Base-by-base conservation (phyloP, 2,329 filamentous ascomycete genomes). In the Macrophomina phaseolina region DNA sequence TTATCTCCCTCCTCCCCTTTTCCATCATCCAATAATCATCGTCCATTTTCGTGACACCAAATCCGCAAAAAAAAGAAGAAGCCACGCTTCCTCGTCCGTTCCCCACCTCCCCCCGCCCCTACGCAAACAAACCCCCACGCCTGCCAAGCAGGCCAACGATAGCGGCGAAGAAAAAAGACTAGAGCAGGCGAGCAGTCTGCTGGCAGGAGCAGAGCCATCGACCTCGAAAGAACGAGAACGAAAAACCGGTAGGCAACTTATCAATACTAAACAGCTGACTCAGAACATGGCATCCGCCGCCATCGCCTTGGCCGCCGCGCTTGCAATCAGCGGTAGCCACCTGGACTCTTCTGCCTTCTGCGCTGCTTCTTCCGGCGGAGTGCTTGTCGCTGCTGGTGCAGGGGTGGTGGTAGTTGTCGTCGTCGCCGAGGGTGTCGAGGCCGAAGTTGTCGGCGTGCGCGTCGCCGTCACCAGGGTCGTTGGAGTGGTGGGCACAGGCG, bases 251-350 rank as follows among this genome's bases (percentile, higher is more conserved):
- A 23, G 23, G 23, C n/a, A 32, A n/a, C 7, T 55, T 36, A 30
- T 30, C 4, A 34, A 4, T 16, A 7, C 9, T 28, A 28, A 23
- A 3, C 23, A 23, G 2, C 23, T 23, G 23, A 23, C 23, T 61
- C 28, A 61, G 28, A 61, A 61, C 56, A 61, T 61, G 28, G 56
- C 56, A 12, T 61, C 56, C 12, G 56, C 56, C 2, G 56, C 40
- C 56, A 46, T 40, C 28, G 56, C 56, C 40, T 32, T 48, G 9
- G 56, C 56, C 14, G 56, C 56, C 56, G 56, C 56, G 7, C 14
- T 40, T 28, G 56, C 56, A 5, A 61, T 46, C 28, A 32, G 5
- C 8, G 28, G 49, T 12, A 52, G 7, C 49, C 30, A 34, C 23
- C 40, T 61, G 28, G 56, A 45, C 56, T 46, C 48, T 14, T n/a